phyloP scores from a whole-genome alignment of 306 rosid genomes.

The Quercus parvula region DNA sequence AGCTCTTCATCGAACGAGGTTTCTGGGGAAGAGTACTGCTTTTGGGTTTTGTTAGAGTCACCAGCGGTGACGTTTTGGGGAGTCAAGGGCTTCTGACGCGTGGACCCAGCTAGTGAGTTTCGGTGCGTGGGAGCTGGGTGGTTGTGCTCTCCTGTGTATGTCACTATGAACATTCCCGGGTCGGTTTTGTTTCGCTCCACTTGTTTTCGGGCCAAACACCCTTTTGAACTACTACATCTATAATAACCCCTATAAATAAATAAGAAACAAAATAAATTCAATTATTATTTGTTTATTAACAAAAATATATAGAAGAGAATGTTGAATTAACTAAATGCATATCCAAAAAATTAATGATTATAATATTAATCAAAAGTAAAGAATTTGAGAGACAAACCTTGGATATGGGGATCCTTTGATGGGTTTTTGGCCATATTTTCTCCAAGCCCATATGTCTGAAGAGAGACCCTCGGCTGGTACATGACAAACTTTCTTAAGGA shows the following conservation, averaged over 20 bases:
- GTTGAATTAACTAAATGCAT: neutral
- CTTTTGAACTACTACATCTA: constrained; percentile 95
- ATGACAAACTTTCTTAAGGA: constrained; percentile 80
- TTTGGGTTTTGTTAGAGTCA: constrained; percentile 25
- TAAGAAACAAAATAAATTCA: too few species aligned
- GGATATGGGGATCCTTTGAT: constrained; percentile 98
- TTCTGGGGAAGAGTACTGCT: constrained; percentile 40
- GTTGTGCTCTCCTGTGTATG: constrained; percentile 94
- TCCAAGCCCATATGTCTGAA: constrained; percentile 98
- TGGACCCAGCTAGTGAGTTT: constrained; percentile 96
- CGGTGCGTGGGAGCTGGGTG: constrained; percentile 95
- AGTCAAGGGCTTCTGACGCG: constrained; percentile 67
- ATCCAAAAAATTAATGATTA: neutral
- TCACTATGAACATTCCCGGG: constrained; percentile 89
- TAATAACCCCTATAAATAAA: constrained; percentile 67
- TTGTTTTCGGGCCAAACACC: constrained; percentile 94
- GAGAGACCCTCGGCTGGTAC: constrained; percentile 85
- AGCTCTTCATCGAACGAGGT: constrained; percentile 54
- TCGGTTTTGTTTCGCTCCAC: constrained; percentile 92
- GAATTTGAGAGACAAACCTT: constrained; percentile 39
- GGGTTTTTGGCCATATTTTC: constrained; percentile 97
- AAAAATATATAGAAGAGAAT: neutral
- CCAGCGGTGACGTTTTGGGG: constrained; percentile 15
- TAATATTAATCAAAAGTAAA: too few species aligned
- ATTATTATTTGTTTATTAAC: neutral